Base-by-base conservation (phyloP, 805 yeast species). In the Pichia cephalocereana region DNA sequence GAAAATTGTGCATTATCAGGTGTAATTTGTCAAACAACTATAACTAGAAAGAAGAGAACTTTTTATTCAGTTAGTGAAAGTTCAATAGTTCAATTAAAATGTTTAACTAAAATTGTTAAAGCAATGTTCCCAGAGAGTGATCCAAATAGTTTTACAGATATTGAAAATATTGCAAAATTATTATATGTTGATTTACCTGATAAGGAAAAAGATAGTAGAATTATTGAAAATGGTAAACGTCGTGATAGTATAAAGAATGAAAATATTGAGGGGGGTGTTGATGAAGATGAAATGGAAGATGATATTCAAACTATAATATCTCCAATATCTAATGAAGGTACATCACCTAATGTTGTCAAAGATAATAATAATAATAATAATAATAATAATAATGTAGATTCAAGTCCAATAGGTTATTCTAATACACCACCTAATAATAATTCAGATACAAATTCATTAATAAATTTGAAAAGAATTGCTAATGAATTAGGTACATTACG, bases 71-170 rank as follows among this genome's bases (percentile, higher is more conserved):
- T 60, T 12, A 51, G 50, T 34, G 70, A 67, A 54, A 61, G 63
- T 41, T 52, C 69, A 32, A 65, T 66, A 1, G 53, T 60, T 11
- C 72, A 69, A 45, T 62, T 67, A 47, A 66, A 66, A 49, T 63
- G 67, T 31, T 54, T 69, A 9, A 45, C 59, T 14, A 51, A 55
- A 40, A 51, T 69, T 26, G 61, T 69, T 4, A 57, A 59, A 17
- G 65, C 65, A 0, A 54, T 68, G 17, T 65, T 61, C 47, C 72
- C 73, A 0, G 65, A 67, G 36, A 54, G 61, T 15, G 71, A 69
- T 47, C 61, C 63, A 28, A 61, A 65, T 49, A 67, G 64, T 46
- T 60, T 67, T 28, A 64, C 65, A 40, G 67, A 63, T 26, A 46
- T 70, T 32, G 59, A 63, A 18, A 61, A 60, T 45, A 54, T 63